Evolutionary conservation across 2,329 filamentous ascomycete genomes (phyloP), one percentile per base, ranked within the genome.

Genomic region (Periconia sp.): DNA sequence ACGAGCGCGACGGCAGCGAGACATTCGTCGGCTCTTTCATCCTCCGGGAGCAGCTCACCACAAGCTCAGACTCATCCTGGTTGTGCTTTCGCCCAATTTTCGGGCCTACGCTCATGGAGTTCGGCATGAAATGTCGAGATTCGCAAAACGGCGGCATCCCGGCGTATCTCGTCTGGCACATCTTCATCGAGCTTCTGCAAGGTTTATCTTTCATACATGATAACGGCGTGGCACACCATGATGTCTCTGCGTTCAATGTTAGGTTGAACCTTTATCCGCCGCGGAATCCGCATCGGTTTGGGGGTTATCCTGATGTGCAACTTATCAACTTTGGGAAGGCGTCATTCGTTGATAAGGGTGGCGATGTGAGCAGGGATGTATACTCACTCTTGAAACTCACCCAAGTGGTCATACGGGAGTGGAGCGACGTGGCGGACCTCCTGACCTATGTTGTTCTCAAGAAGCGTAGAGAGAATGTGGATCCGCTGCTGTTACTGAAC

Each of bases 81-180:
- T 13, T 40, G 2, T 41, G 34, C 36, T 18, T 48, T 10, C 43
- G 40, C 1, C 50, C 55, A 2, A 16, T 51, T 7, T 56, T 55
- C 16, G 48, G 48, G 2, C 32, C 34, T 3, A 53, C 38, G 4
- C n/a, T 58, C 16, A 12, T 18, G 28, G 32, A 45, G 16, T 47
- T 53, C 13, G 38, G 52, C 7, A 2, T 17, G 15, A 5, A 31
- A 8, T n/a, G n/a, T n/a, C 4, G 7, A 9, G 12, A 16, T 17
- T 4, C 13, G 13, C n/a, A 15, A 15, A 5, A 9, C 28, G 22
- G 15, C 18, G 3, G 11, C 15, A 15, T 57, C 3, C 46, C 47
- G 5, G 25, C 30, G 4, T 59, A 44, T 35, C 40, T 53, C 4
- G 30, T 56, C 5, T 50, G 40, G 40, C 56, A 57, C 17, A 39